Evolutionary conservation across 2,329 filamentous ascomycete species (phyloP).

Genomic region (Peltaster fructicola): DNA sequence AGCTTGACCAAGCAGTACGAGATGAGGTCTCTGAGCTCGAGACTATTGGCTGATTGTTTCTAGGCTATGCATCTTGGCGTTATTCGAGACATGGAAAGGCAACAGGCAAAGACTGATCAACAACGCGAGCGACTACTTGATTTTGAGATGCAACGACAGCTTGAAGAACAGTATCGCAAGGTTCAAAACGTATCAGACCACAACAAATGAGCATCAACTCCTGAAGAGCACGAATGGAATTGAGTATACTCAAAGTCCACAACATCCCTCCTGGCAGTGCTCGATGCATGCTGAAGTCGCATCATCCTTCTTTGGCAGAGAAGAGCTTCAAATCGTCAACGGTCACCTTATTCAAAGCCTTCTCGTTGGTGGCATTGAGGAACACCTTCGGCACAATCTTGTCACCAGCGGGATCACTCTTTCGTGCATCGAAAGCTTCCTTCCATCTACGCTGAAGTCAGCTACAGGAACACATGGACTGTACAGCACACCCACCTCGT

Average conservation of each 20-base stretch:
- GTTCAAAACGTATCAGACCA: constrained; percentile 57
- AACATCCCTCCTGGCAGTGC: too few relatives aligned
- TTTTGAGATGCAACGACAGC: constrained; percentile 73
- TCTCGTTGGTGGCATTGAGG: constrained; percentile 35
- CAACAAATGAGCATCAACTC: too few relatives aligned
- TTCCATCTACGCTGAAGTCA: constrained; percentile 15
- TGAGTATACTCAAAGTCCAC: too few relatives aligned
- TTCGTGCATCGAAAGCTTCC: constrained; percentile 39
- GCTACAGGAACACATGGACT: not conserved
- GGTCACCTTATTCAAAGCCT: constrained; percentile 30
- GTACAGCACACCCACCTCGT: constrained; percentile 27
- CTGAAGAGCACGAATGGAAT: too few relatives aligned
- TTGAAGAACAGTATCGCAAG: constrained; percentile 83
- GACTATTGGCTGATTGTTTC: constrained; percentile 1
- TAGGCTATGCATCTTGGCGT: constrained; percentile 94
- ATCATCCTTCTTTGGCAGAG: too few relatives aligned
- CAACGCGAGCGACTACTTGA: constrained; percentile 80
- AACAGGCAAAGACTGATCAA: constrained; percentile 76
- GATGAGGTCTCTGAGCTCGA: too few relatives aligned
- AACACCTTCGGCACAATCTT: constrained; percentile 32
- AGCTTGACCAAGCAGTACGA: constrained; percentile 64
- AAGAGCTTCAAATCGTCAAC: constrained; percentile 34
- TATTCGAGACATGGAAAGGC: constrained; percentile 84
- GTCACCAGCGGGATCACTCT: constrained; percentile 23
- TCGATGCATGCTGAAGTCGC: too few relatives aligned